phyloP scores from a whole-genome alignment of 2,329 filamentous ascomycete species.

The Alternaria angustiovoidea region DNA sequence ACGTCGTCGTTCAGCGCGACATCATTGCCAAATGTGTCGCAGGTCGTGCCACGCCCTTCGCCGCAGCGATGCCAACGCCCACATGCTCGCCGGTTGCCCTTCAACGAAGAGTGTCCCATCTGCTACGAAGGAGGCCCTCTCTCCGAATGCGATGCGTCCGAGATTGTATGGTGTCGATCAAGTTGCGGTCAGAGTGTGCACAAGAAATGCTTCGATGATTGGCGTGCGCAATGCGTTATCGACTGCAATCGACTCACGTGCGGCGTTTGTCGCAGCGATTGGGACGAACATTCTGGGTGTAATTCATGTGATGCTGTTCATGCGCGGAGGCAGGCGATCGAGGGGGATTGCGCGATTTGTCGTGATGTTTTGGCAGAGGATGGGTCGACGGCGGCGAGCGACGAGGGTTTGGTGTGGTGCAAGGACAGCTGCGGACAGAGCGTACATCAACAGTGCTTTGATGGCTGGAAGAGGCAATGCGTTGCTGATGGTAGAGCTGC shows the following conservation, averaged over 20 bases:
- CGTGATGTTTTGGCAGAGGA: background rate
- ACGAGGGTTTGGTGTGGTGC: constrained; percentile 20
- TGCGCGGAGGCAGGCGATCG: background rate
- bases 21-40: background rate
- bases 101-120: constrained; percentile 31
- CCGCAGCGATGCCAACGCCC: constrained; percentile 5
- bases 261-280: constrained; percentile 22
- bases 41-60: background rate
- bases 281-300: constrained; percentile 12
- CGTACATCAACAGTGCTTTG: constrained; percentile 24
- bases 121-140: constrained; percentile 23
- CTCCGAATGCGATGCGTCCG: background rate
- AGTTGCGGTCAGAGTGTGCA: constrained; percentile 26
- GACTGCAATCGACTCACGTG: constrained; percentile 8
- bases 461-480: constrained; percentile 17
- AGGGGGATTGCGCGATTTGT: constrained; percentile 15
- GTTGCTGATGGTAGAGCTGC: background rate
- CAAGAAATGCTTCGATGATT: constrained; percentile 23
- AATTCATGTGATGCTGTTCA: constrained; percentile 2
- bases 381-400: background rate
- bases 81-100: constrained; percentile 26
- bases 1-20: background rate
- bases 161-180: constrained; percentile 29
- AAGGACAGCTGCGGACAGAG: constrained; percentile 25
- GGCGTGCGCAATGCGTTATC: constrained; percentile 8